Conservation (phyloP, 2,329 filamentous ascomycete species). For the Hypomyces rosellus region DNA sequence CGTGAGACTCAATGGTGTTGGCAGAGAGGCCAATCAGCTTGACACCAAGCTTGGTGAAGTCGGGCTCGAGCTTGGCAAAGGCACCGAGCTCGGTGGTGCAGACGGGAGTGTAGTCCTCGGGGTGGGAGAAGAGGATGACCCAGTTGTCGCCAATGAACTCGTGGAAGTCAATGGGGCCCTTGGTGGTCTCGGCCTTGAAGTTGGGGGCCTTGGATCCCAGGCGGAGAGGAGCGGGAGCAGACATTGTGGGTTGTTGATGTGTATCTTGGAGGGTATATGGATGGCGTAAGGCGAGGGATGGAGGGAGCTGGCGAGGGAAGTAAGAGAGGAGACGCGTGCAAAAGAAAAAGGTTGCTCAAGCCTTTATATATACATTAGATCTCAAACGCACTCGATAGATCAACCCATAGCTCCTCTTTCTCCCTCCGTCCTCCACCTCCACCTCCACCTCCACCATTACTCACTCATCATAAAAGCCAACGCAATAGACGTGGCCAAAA, state of each 20-base stretch:
- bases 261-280: not conserved
- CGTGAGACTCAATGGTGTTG: constrained; percentile 79
- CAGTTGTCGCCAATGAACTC: constrained; percentile 73
- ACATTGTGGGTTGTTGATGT: constrained; percentile 17
- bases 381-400: not conserved
- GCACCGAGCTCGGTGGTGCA: constrained; percentile 95
- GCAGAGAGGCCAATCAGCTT: constrained; percentile 89
- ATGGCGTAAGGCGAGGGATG: constrained; percentile 2
- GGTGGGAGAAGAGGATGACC: constrained; percentile 80
- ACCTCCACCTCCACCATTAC: not conserved
- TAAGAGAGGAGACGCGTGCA: not conserved
- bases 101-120: constrained; percentile 87
- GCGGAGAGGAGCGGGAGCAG: constrained; percentile 43
- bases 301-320: not conserved
- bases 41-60: constrained; percentile 79
- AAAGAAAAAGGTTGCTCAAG: not conserved
- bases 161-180: constrained; percentile 75
- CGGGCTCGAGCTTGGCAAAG: constrained; percentile 80
- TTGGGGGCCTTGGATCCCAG: constrained; percentile 66
- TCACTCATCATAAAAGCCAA: not conserved
- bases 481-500: constrained; percentile 10
- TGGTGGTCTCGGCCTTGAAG: constrained; percentile 76
- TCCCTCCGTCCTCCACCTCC: not conserved
- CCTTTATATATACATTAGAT: not conserved
- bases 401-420: constrained; percentile 2